Evolutionary conservation across 2,329 filamentous ascomycete species (phyloP).

Genomic region (Trichoderma citrinoviride): DNA sequence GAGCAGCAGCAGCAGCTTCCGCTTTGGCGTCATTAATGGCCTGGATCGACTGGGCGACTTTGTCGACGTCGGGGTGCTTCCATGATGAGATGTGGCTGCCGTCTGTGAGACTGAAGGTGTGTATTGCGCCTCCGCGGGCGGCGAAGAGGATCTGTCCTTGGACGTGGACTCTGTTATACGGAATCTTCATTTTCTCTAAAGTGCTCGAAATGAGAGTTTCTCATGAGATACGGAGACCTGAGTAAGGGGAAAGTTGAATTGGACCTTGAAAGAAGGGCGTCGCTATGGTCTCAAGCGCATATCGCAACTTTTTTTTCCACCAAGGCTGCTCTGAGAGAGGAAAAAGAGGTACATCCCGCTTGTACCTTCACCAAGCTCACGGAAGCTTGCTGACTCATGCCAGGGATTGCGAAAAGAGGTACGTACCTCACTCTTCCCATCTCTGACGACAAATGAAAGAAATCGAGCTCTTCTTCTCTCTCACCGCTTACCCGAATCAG

Average conservation of each 20-base stretch:
- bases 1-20: constrained; percentile 10
- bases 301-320: constrained; percentile 6
- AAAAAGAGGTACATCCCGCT: constrained; percentile 15
- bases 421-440: constrained; percentile 4
- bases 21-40: constrained; percentile 24
- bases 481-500: constrained; percentile 22
- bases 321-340: not conserved
- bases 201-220: not conserved
- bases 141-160: constrained; percentile 63
- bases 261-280: not conserved
- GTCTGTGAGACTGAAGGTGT: constrained; percentile 61
- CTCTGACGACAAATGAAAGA: constrained; percentile 16
- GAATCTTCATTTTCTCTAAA: constrained; percentile 44
- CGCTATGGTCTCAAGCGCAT: not conserved
- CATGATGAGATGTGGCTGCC: constrained; percentile 61
- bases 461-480: not conserved
- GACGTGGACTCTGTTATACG: constrained; percentile 63
- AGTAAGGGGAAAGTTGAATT: constrained; percentile 1
- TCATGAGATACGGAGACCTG: not conserved
- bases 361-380: constrained; percentile 10
- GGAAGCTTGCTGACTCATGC: not conserved
- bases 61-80: constrained; percentile 48
- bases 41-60: constrained; percentile 33
- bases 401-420: not conserved
- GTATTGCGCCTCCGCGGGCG: constrained; percentile 69